Evolutionary conservation across 257 asterid genomes (phyloP).

Genomic region (Voacanga thouarsii): DNA sequence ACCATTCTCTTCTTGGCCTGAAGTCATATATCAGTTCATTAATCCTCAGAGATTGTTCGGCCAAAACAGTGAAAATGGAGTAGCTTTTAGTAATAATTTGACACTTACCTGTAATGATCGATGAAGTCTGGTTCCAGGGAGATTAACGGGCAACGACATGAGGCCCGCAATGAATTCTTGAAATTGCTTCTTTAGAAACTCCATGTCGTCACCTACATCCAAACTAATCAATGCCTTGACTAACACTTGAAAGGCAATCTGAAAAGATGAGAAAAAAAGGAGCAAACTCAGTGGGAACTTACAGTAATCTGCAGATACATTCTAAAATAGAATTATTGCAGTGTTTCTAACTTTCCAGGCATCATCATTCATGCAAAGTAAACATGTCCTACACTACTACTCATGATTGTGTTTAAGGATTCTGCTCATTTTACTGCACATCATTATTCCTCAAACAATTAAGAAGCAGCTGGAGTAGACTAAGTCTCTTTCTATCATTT

Average conservation of each 20-base stretch:
- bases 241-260: conserved; percentile 85
- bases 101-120: conserved; percentile 71
- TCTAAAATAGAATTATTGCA: conserved; percentile 42
- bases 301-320: conserved; percentile 14
- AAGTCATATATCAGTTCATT: background rate
- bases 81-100: background rate
- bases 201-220: conserved; percentile 69
- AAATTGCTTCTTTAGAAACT: conserved; percentile 61
- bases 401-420: conserved; percentile 29
- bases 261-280: conserved; percentile 5
- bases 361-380: conserved; percentile 38
- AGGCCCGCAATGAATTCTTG: conserved; percentile 94
- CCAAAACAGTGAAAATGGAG: background rate
- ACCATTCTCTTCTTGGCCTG: conserved; percentile 85
- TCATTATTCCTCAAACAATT: conserved; percentile 4
- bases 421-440: background rate
- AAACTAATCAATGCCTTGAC: conserved; percentile 77
- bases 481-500: too few species aligned
- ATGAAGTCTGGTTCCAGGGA: conserved; percentile 81
- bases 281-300: conserved; percentile 11
- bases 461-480: background rate
- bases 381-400: conserved; percentile 16
- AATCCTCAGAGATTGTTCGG: background rate
- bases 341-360: conserved; percentile 30
- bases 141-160: conserved; percentile 73